phyloP scores from a whole-genome alignment of 179 eudicot species.

The Corrigiola litoralis region DNA sequence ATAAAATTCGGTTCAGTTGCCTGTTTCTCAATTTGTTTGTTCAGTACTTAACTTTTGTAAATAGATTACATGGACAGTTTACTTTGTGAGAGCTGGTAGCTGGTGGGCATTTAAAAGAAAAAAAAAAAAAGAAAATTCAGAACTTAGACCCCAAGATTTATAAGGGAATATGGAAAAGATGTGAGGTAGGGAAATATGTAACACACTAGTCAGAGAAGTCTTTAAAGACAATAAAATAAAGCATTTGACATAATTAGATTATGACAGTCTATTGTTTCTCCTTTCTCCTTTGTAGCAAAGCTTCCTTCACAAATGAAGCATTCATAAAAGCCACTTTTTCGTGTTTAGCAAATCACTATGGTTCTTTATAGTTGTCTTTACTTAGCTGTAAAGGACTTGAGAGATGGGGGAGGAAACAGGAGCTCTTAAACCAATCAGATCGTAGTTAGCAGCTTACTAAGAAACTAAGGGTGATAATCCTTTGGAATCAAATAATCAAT shows the following conservation, averaged over 20 bases:
- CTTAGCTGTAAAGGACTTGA: constrained; percentile 23
- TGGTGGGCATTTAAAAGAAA: no score
- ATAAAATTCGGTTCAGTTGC: no score
- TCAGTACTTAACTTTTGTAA: no score
- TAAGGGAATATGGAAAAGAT: constrained; percentile 6
- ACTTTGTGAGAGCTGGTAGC: no score
- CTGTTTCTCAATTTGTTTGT: no score
- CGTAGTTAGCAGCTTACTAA: not conserved
- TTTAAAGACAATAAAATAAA: constrained; percentile 6
- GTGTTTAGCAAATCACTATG: constrained; percentile 8
- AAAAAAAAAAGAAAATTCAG: no score
- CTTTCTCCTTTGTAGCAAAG: constrained; percentile 10
- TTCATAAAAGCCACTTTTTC: constrained; percentile 3
- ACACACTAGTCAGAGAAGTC: not conserved
- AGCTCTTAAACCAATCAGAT: not conserved
- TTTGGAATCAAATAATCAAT: no score
- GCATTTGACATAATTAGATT: constrained; percentile 22
- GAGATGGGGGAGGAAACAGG: not conserved
- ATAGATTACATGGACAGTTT: no score
- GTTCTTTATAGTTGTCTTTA: constrained; percentile 10
- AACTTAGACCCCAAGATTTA: not conserved
- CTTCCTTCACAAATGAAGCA: constrained; percentile 20
- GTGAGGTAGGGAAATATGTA: constrained; percentile 3
- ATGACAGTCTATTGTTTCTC: constrained; percentile 13
- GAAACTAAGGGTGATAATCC: not conserved